phyloP scores from a whole-genome alignment of 495 filamentous ascomycete species.

The Hyaloscypha bicolor region DNA sequence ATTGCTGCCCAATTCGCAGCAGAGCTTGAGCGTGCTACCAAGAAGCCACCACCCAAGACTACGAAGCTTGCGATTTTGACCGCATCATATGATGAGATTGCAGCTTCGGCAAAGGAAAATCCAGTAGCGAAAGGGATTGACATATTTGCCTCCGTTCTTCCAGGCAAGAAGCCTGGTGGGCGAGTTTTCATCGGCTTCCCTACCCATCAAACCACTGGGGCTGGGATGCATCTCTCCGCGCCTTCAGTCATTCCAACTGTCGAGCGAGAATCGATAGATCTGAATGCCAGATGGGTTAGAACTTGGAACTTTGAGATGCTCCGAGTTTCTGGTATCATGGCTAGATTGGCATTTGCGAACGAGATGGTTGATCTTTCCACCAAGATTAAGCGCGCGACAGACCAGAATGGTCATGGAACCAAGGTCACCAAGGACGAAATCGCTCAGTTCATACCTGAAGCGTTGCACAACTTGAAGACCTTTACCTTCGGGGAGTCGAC shows the following conservation, averaged over 20 bases:
- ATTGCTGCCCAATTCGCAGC: constrained; percentile 66
- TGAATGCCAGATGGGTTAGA: constrained; percentile 91
- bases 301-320: constrained; percentile 98
- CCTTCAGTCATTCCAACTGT: constrained; percentile 97
- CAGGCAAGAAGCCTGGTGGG: constrained; percentile 75
- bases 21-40: constrained; percentile 94
- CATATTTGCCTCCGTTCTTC: constrained; percentile 87
- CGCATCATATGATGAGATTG: constrained; percentile 79
- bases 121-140: constrained; percentile 51
- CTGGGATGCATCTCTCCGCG: constrained; percentile 95
- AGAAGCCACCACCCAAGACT: constrained; percentile 89
- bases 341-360: constrained; percentile 80
- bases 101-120: constrained; percentile 37
- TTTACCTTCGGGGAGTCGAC: constrained; percentile 89
- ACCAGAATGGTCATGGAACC: constrained; percentile 39
- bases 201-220: constrained; percentile 93
- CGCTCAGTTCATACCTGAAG: constrained; percentile 69
- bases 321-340: constrained; percentile 84
- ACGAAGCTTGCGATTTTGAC: constrained; percentile 86
- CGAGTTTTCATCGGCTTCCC: constrained; percentile 97
- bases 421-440: constrained; percentile 63
- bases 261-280: constrained; percentile 95
- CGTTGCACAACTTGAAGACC: constrained; percentile 75
- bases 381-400: constrained; percentile 49
- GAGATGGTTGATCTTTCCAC: constrained; percentile 78